Conservation (phyloP, 768 basidiomycete species). For the Termitomyces sp. region DNA sequence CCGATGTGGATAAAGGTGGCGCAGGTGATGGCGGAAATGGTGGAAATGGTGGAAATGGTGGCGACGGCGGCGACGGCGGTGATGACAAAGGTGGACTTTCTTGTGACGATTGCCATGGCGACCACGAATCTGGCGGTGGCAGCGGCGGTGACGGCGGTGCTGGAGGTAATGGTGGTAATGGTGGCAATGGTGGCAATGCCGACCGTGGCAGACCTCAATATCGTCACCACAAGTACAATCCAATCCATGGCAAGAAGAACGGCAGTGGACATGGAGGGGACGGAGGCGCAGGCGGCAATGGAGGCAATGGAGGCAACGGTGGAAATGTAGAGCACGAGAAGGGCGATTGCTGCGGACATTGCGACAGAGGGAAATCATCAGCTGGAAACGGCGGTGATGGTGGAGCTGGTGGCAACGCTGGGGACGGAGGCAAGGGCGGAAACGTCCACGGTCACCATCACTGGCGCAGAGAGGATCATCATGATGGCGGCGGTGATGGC, state of each 20-base stretch:
- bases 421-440: slow-evolving; percentile 4
- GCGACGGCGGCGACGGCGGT: slow-evolving; percentile 6
- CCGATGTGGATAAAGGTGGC: neutral
- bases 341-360: neutral
- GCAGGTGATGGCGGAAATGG: neutral
- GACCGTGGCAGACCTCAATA: neutral
- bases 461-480: neutral
- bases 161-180: slow-evolving; percentile 2
- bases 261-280: neutral
- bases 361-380: neutral
- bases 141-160: neutral
- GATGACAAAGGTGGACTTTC: neutral
- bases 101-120: neutral
- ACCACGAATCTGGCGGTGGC: neutral
- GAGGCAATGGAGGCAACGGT: neutral
- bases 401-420: slow-evolving; percentile 5
- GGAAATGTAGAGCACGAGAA: slow-evolving; percentile 1
- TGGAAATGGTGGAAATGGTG: slow-evolving; percentile 3
- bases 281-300: slow-evolving; percentile 1
- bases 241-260: neutral
- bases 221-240: neutral
- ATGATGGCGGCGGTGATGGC: neutral
- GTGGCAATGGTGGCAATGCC: neutral
- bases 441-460: neutral
- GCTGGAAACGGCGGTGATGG: slow-evolving; percentile 5